phyloP scores from a whole-genome alignment of 331 rosid species.

The Arachis monticola region DNA sequence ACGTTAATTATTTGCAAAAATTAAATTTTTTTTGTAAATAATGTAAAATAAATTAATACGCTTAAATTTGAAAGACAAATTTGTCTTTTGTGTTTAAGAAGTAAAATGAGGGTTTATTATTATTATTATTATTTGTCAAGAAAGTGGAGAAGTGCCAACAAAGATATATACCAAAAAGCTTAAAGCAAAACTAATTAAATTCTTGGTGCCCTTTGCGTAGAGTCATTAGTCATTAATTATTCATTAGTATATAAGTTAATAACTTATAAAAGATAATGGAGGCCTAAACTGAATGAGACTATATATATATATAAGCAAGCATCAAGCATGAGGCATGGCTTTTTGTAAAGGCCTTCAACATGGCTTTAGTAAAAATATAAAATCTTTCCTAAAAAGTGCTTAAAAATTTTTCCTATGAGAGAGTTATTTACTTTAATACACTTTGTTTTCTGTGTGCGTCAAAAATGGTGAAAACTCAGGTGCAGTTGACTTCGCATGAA shows the following conservation, averaged over 20 bases:
- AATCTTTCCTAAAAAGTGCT: constrained; percentile 22
- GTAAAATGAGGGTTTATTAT: no score
- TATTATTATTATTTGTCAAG: background rate
- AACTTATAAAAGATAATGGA: constrained; percentile 22
- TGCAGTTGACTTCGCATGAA: no score
- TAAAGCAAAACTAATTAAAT: constrained; percentile 36
- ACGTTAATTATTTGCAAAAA: no score
- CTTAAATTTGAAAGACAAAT: constrained; percentile 17
- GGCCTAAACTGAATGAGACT: constrained; percentile 24
- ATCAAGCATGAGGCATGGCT: constrained; percentile 24
- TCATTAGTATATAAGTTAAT: constrained; percentile 10
- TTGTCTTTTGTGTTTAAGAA: no score
- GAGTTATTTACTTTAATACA: background rate
- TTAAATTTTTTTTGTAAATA: no score
- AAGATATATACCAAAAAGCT: constrained; percentile 29
- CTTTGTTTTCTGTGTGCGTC: no score
- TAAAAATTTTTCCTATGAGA: constrained; percentile 21
- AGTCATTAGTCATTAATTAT: background rate
- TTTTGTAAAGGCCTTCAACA: constrained; percentile 23
- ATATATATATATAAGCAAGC: background rate
- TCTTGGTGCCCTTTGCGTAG: constrained; percentile 9
- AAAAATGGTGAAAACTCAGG: no score
- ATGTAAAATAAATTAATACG: no score
- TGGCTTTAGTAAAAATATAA: constrained; percentile 20
- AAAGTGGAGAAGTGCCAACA: constrained; percentile 45